A percentile compares a stretch with the other conserved stretches of the same genome.
Conservation (phyloP, 225 moss, liverwort and hornwort species). For the Sphagnum tenellum region DNA sequence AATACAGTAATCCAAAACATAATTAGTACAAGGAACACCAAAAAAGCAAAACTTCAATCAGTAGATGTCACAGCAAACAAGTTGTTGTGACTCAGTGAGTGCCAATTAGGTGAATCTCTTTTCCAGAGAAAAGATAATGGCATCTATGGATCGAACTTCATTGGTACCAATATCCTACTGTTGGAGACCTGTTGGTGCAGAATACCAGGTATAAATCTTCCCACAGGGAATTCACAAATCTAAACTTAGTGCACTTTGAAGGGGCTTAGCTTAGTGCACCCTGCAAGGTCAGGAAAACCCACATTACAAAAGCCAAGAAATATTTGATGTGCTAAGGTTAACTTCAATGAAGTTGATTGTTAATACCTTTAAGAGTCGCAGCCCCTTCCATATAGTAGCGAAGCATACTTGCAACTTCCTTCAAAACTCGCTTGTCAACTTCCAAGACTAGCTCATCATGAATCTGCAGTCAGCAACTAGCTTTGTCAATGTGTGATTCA, state of each 20-base stretch:
- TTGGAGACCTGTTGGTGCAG: too few species aligned
- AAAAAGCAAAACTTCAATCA: neutral
- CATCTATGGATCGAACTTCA: too few species aligned
- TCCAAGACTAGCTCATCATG: slow-evolving; percentile 94
- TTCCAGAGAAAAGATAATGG: too few species aligned
- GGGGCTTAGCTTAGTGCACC: neutral
- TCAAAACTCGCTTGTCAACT: slow-evolving; percentile 61
- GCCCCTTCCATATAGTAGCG: slow-evolving; percentile 85
- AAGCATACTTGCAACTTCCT: slow-evolving; percentile 61
- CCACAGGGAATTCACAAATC: neutral
- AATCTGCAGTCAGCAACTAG: slow-evolving; percentile 31
- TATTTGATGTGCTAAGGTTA: neutral
- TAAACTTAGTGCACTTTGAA: too few species aligned
- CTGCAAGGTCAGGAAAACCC: neutral
- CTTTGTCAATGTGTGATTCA: too few species aligned
- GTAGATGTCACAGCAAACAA: neutral
- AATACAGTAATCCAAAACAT: neutral
- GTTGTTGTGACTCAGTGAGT: neutral
- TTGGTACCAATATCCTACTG: too few species aligned
- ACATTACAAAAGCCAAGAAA: neutral
- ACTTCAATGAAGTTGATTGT: neutral
- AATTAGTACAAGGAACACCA: neutral
- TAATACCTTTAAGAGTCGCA: slow-evolving; percentile 55
- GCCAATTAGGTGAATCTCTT: neutral
- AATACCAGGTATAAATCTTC: neutral